A percentile compares a stretch with the other conserved stretches of the same genome.
These are phyloP conservation scores for Penicillium sp. DNA, from an alignment of 2,329 filamentous ascomycete genomes.

Conservation along the genomic window DNA sequence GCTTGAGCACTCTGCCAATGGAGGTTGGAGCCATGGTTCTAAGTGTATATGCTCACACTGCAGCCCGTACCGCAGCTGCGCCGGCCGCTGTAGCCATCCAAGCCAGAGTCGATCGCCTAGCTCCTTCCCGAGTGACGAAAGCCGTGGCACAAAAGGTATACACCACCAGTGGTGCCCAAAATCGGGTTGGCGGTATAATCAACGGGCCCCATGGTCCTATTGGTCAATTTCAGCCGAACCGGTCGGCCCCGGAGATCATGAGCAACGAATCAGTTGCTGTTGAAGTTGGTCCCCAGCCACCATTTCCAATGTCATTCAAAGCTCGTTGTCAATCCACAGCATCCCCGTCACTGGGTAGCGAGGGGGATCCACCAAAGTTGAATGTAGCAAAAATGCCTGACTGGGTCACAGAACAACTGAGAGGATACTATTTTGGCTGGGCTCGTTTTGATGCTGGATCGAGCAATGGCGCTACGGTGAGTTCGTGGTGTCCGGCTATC, in stretches of 20 bases:
- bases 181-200: constrained; percentile 29
- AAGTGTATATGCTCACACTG: constrained; percentile 46
- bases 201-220: constrained; percentile 42
- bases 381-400: constrained; percentile 57
- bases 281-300: constrained; percentile 35
- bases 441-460: constrained; percentile 43
- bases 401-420: constrained; percentile 56
- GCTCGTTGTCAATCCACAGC: constrained; percentile 16
- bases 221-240: constrained; percentile 29
- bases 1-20: constrained; percentile 64
- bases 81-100: constrained; percentile 30
- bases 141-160: constrained; percentile 37
- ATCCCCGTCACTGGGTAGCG: constrained; percentile 37
- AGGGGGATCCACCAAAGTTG: constrained; percentile 59
- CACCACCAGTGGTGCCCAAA: constrained; percentile 30
- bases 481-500: constrained; percentile 61
- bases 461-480: constrained; percentile 36
- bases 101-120: constrained; percentile 27
- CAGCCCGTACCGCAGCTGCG: constrained; percentile 24
- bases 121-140: constrained; percentile 33
- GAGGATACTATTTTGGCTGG: constrained; percentile 69
- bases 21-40: constrained; percentile 58
- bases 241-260: constrained; percentile 20
- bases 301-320: constrained; percentile 33
- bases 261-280: constrained; percentile 10